Evolutionary conservation across 345 rosid genomes (phyloP).

Genomic region (Trapa incisa): DNA sequence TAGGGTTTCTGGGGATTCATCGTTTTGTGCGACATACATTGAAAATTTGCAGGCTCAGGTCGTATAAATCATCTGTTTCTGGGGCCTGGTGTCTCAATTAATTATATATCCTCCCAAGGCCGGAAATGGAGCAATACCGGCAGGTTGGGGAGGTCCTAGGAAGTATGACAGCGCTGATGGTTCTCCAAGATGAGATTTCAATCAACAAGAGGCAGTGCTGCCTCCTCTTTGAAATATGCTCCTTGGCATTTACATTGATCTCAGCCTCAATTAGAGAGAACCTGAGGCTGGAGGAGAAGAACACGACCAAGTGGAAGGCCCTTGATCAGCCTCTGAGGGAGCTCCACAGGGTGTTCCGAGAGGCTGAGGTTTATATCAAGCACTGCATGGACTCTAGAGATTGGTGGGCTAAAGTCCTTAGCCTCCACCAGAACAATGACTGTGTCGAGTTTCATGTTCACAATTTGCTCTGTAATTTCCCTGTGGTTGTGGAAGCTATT

Average conservation of each 20-base stretch:
- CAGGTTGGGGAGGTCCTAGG: slow-evolving; percentile 89
- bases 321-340: slow-evolving; percentile 71
- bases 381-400: slow-evolving; percentile 58
- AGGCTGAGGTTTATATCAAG: slow-evolving; percentile 68
- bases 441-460: slow-evolving; percentile 71
- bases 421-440: slow-evolving; percentile 70
- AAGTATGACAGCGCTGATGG: slow-evolving; percentile 76
- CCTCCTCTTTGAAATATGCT: slow-evolving; percentile 45
- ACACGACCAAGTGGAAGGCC: slow-evolving; percentile 70
- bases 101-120: background rate
- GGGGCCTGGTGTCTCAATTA: background rate
- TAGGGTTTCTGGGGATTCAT: background rate
- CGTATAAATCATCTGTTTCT: background rate
- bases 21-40: background rate
- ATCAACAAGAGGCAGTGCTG: slow-evolving; percentile 74
- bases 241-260: slow-evolving; percentile 44
- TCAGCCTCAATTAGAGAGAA: slow-evolving; percentile 62
- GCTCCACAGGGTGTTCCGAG: slow-evolving; percentile 62
- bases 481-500: slow-evolving; percentile 66
- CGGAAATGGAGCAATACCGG: slow-evolving; percentile 64
- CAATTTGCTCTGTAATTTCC: slow-evolving; percentile 57
- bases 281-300: slow-evolving; percentile 70
- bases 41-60: too few relatives aligned
- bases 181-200: slow-evolving; percentile 58
- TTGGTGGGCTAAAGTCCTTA: slow-evolving; percentile 75